Evolutionary conservation across 805 yeast genomes (phyloP), one percentile per base, ranked within the genome.

Genomic region (Komagataella pseudopastoris): DNA sequence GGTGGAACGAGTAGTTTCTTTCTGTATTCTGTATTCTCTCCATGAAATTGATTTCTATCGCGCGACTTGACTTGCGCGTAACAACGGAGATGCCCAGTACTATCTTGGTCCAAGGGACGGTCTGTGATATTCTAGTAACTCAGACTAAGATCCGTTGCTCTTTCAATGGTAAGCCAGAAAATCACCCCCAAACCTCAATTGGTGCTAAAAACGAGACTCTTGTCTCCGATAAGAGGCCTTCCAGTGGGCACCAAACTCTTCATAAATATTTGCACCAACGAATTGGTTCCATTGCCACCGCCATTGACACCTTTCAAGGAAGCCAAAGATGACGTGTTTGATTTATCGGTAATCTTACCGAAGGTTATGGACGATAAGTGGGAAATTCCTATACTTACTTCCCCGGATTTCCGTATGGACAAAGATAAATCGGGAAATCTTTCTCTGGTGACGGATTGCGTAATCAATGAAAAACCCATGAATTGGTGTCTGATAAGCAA

Each of bases 341-440:
- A 75, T 44, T 81, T 88, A 3, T 73, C 69, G 44, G 63, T 69
- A 2, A 79, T 87, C 2, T 81, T 81, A 58, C 81, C 83, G 1
- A 63, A 79, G 50, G 81, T 85, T 20, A 77, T 81, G 65, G 79
- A 78, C 44, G 81, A 81, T 59, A 72, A 83, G 59, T 89, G 96
- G 96, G 89, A 85, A 53, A 83, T 88, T 1, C 96, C 96, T 1
- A 78, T 90, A 2, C 75, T 85, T 1, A 79, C 87, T 0, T 80
- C 91, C 0, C 71, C 74, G 0, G 77, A 75, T 49, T 62, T 73
- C 51, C 60, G 81, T 10, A 57, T 58, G 6, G 83, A 76, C 47
- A 61, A 54, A 12, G 96, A 90, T 63, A 89, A 89, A 60, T 79
- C 79, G 58, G 95, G 95, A 1, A 64, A 67, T 2, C 63, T 69